A percentile compares a stretch with the other conserved stretches of the same genome.
Conservation (phyloP, 2,329 filamentous ascomycete species). For the Aspergillus sclerotialis region DNA sequence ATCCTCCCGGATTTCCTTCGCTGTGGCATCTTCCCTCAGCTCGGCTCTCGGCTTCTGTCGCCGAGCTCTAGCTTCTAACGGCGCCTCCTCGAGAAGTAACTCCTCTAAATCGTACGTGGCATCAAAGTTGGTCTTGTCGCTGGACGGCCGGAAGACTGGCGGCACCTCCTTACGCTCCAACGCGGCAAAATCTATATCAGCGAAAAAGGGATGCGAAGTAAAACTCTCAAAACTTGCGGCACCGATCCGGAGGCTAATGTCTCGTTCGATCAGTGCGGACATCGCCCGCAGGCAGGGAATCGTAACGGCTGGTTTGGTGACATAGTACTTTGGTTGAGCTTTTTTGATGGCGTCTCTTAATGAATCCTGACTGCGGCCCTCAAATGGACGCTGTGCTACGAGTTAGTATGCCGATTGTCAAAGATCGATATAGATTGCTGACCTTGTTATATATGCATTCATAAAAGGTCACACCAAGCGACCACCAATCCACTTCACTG, state of each 20-base stretch:
- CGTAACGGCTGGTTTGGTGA: slow-evolving; percentile 84
- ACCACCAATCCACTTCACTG: slow-evolving; percentile 96
- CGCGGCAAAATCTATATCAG: slow-evolving; percentile 72
- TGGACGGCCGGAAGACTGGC: slow-evolving; percentile 86
- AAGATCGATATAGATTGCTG: slow-evolving; percentile 19
- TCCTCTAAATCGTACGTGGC: slow-evolving; percentile 97
- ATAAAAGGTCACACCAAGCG: slow-evolving; percentile 93
- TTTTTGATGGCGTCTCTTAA: slow-evolving; percentile 74
- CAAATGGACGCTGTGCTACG: slow-evolving; percentile 71
- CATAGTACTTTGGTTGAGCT: slow-evolving; percentile 78
- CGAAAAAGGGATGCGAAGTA: slow-evolving; percentile 83
- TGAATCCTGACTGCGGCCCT: slow-evolving; percentile 76
- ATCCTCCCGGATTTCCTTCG: slow-evolving; percentile 89
- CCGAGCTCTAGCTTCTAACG: slow-evolving; percentile 82
- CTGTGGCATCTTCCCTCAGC: slow-evolving; percentile 87
- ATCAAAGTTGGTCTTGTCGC: slow-evolving; percentile 98
- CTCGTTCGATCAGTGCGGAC: slow-evolving; percentile 70
- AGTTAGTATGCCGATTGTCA: slow-evolving; percentile 21
- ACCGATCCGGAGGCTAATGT: slow-evolving; percentile 77
- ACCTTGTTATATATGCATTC: slow-evolving; percentile 99
- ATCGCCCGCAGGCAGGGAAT: slow-evolving; percentile 86
- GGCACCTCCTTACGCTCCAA: slow-evolving; percentile 82
- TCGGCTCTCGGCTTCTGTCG: slow-evolving; percentile 90
- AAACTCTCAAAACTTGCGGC: slow-evolving; percentile 75
- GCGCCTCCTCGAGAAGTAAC: slow-evolving; percentile 85